Conservation (phyloP, 305 asterid species). For the Withania somnifera region DNA sequence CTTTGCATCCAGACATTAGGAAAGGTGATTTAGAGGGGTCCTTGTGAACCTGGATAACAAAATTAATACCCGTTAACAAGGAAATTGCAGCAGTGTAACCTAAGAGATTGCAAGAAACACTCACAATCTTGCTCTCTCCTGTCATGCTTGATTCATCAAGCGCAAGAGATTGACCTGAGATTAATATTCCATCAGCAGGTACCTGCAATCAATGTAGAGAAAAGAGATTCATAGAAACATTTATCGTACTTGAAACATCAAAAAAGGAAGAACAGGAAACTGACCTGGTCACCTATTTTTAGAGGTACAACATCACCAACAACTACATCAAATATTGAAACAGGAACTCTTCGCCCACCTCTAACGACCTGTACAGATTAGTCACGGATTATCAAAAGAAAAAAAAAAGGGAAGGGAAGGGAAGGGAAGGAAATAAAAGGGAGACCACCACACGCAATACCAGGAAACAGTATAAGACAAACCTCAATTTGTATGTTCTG, state of each 20-base stretch:
- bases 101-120: slow-evolving; percentile 11
- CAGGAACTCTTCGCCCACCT: slow-evolving; percentile 61
- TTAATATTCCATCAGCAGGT: slow-evolving; percentile 88
- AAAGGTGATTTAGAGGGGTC: slow-evolving; percentile 75
- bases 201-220: slow-evolving; percentile 34
- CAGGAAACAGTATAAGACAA: not conserved
- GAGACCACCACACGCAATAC: not conserved
- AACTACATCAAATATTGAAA: slow-evolving; percentile 85
- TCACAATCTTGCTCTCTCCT: slow-evolving; percentile 92
- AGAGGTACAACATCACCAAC: slow-evolving; percentile 93
- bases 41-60: slow-evolving; percentile 60
- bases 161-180: slow-evolving; percentile 74
- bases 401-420: no score
- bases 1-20: slow-evolving; percentile 95
- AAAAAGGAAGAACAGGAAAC: not conserved
- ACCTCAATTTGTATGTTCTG: slow-evolving; percentile 95
- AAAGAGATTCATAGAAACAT: not conserved
- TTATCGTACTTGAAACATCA: not conserved
- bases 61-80: slow-evolving; percentile 7
- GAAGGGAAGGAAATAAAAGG: not conserved
- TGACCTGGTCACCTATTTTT: slow-evolving; percentile 96
- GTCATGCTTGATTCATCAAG: slow-evolving; percentile 99
- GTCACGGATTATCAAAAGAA: slow-evolving; percentile 1
- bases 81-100: not conserved
- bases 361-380: slow-evolving; percentile 56